Evolutionary conservation across 2,329 filamentous ascomycete genomes (phyloP).

Genomic region (Parastagonospora nodorum): DNA sequence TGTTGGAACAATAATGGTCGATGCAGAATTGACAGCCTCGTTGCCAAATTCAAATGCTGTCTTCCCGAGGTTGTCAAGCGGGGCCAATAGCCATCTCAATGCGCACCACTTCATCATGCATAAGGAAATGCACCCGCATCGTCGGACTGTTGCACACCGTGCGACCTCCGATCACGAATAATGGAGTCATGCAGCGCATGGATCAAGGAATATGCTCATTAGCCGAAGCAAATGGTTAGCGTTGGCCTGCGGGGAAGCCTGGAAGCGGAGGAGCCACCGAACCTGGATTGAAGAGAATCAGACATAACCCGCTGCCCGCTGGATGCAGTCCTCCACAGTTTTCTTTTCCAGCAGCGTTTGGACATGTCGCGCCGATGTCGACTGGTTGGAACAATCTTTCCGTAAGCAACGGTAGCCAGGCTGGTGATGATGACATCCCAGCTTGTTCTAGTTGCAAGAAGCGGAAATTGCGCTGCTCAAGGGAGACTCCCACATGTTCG

Average conservation of each 20-base stretch:
- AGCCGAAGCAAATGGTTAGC: slow-evolving; percentile 16
- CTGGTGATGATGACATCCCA: slow-evolving; percentile 34
- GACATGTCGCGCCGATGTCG: slow-evolving; percentile 37
- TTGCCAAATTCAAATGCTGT: no score
- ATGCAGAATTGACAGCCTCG: not conserved
- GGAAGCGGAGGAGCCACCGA: slow-evolving; percentile 23
- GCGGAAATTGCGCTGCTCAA: slow-evolving; percentile 38
- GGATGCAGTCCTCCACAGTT: slow-evolving; percentile 26
- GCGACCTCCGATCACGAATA: no score
- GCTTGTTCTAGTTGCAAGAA: slow-evolving; percentile 41
- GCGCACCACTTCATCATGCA: no score
- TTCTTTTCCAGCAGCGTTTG: slow-evolving; percentile 18
- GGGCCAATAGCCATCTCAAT: no score
- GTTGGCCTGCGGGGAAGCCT: slow-evolving; percentile 24
- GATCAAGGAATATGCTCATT: slow-evolving; percentile 11
- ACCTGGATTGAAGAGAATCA: slow-evolving; percentile 1
- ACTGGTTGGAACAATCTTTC: slow-evolving; percentile 42
- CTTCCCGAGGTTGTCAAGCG: no score
- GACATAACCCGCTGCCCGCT: slow-evolving; percentile 30
- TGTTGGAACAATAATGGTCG: not conserved
- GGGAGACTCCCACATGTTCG: slow-evolving; percentile 37
- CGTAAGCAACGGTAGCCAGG: slow-evolving; percentile 26
- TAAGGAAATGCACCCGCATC: no score
- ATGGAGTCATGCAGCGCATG: not conserved
- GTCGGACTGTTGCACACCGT: no score